Conservation (phyloP, 2,329 filamentous ascomycete genomes). For the Mycogone perniciosa region DNA sequence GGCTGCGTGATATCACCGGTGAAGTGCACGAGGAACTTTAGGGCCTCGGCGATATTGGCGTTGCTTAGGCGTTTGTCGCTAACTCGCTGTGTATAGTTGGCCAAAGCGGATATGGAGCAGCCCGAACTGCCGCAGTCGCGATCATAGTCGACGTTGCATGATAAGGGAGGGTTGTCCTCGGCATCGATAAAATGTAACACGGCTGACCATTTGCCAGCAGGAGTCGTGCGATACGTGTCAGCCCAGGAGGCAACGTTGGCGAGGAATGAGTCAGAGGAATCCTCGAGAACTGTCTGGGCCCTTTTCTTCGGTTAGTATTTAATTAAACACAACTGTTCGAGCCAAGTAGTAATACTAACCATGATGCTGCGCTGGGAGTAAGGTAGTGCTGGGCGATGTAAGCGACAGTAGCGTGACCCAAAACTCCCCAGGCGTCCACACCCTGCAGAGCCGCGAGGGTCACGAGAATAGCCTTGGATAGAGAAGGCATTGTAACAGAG, state of each 20-base stretch:
- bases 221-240: slow-evolving; percentile 41
- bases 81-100: slow-evolving; percentile 23
- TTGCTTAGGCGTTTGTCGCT: slow-evolving; percentile 13
- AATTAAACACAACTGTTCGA: background rate
- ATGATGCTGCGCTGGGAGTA: slow-evolving; percentile 28
- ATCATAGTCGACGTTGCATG: slow-evolving; percentile 37
- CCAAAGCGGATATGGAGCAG: slow-evolving; percentile 22
- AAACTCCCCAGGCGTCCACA: slow-evolving; percentile 33
- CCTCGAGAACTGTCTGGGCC: slow-evolving; percentile 30
- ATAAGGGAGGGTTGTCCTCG: slow-evolving; percentile 27
- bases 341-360: slow-evolving; percentile 10
- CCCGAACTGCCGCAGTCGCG: slow-evolving; percentile 23
- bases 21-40: slow-evolving; percentile 38
- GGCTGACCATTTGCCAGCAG: slow-evolving; percentile 39
- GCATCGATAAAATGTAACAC: slow-evolving; percentile 49
- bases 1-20: slow-evolving; percentile 52
- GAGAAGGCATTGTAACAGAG: slow-evolving; percentile 7
- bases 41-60: slow-evolving; percentile 15
- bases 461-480: slow-evolving; percentile 11
- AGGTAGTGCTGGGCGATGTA: slow-evolving; percentile 47
- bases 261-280: slow-evolving; percentile 40
- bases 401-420: slow-evolving; percentile 49
- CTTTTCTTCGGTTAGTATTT: background rate
- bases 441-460: slow-evolving; percentile 14
- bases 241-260: slow-evolving; percentile 39